These are phyloP conservation scores for Gentiana straminea DNA, from an alignment of 257 asterid species.

Conservation along the genomic window DNA sequence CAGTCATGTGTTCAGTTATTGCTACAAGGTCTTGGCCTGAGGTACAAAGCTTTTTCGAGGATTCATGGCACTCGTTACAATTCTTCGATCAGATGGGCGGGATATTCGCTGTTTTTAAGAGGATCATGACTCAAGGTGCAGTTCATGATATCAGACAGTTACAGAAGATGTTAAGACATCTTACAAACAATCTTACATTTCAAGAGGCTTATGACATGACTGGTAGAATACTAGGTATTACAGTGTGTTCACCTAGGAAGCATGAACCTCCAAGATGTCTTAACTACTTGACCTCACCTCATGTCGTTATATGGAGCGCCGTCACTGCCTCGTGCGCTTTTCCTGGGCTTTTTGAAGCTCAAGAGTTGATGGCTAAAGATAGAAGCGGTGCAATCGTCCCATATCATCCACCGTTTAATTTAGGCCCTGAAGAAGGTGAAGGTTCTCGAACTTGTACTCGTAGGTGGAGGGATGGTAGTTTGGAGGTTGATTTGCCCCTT, in stretches of 20 bases:
- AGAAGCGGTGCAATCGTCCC: slow-evolving; percentile 91
- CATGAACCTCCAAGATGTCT: slow-evolving; percentile 99
- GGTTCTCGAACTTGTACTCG: slow-evolving; percentile 49
- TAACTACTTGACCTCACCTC: slow-evolving; percentile 95
- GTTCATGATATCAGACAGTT: slow-evolving; percentile 87
- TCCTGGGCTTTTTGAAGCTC: slow-evolving; percentile 97
- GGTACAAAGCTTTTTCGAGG: slow-evolving; percentile 88
- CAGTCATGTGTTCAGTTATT: slow-evolving; percentile 82
- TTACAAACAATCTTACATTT: slow-evolving; percentile 83
- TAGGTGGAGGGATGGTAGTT: slow-evolving; percentile 97
- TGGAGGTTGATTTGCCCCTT: slow-evolving; percentile 94
- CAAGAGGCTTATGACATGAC: slow-evolving; percentile 98
- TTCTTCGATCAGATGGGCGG: slow-evolving; percentile 89
- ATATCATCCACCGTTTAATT: slow-evolving; percentile 89
- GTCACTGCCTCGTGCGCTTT: slow-evolving; percentile 97
- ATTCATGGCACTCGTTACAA: slow-evolving; percentile 79
- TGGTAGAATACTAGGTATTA: slow-evolving; percentile 78
- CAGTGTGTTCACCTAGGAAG: slow-evolving; percentile 94
- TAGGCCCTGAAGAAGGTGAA: slow-evolving; percentile 75
- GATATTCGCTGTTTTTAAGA: slow-evolving; percentile 54
- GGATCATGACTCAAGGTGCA: slow-evolving; percentile 84
- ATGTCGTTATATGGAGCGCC: slow-evolving; percentile 98
- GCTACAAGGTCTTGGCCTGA: slow-evolving; percentile 98
- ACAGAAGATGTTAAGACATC: slow-evolving; percentile 70
- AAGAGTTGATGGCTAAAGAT: slow-evolving; percentile 93